Evolutionary conservation across 495 filamentous ascomycete species (phyloP).

Genomic region (Platismatia glauca): DNA sequence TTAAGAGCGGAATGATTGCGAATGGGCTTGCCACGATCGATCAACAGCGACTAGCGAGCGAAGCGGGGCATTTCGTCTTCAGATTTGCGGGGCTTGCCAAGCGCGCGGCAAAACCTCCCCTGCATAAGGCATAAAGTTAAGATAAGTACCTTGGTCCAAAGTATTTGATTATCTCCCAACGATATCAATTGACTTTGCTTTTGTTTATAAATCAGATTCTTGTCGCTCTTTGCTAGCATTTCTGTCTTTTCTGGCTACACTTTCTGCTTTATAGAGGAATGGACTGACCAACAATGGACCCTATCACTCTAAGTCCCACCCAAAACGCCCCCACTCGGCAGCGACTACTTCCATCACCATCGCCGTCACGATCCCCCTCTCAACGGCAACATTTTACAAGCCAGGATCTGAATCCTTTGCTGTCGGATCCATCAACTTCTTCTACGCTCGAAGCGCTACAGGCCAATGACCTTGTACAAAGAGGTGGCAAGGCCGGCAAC

Average conservation of each 20-base stretch:
- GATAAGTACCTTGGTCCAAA: no score
- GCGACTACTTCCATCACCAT: constrained; percentile 20
- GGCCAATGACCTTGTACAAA: constrained; percentile 46
- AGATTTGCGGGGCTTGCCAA: no score
- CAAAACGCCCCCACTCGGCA: not conserved
- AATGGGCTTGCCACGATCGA: no score
- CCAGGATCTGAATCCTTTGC: constrained; percentile 38
- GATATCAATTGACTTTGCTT: no score
- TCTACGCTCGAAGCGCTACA: constrained; percentile 47
- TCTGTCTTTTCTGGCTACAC: not conserved
- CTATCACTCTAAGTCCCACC: not conserved
- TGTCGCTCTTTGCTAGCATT: not conserved
- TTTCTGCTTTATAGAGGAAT: not conserved
- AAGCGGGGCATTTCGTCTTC: no score
- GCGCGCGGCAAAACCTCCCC: no score
- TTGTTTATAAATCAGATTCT: not conserved
- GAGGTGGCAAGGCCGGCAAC: constrained; percentile 35
- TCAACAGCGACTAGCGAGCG: no score
- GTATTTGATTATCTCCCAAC: no score
- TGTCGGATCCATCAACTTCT: constrained; percentile 46
- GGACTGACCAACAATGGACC: constrained; percentile 13
- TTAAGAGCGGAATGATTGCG: no score
- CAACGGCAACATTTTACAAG: constrained; percentile 22
- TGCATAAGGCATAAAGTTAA: no score
- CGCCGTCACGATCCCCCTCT: constrained; percentile 27